A percentile compares a stretch with the other conserved stretches of the same genome.
These are phyloP conservation scores for Calonectria ilicicola DNA, from an alignment of 2,329 filamentous ascomycete species.

Conservation along the genomic window DNA sequence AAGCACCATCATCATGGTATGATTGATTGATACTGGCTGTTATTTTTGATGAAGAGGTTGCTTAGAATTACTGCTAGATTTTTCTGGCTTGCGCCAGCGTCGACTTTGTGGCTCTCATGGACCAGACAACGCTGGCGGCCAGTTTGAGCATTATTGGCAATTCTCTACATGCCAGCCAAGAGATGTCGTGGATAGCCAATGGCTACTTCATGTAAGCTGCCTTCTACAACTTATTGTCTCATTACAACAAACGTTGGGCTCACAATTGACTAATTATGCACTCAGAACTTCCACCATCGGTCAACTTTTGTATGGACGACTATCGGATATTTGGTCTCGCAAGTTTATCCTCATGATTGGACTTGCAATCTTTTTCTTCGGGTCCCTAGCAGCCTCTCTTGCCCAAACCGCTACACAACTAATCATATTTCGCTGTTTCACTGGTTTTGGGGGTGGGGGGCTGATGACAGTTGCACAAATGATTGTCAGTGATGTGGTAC, in stretches of 20 bases:
- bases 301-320: background rate
- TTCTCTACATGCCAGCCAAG: background rate
- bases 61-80: background rate
- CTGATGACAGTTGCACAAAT: background rate
- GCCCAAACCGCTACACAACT: background rate
- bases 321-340: background rate
- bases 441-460: background rate
- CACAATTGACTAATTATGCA: background rate
- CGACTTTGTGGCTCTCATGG: background rate
- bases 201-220: background rate
- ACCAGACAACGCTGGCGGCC: background rate
- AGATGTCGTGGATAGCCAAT: background rate
- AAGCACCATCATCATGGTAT: conserved; percentile 1
- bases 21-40: too few relatives aligned
- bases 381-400: background rate
- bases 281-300: background rate
- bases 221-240: background rate
- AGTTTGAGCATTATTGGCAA: conserved; percentile 1
- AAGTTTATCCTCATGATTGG: background rate
- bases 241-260: background rate
- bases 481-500: conserved; percentile 4
- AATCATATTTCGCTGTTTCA: background rate
- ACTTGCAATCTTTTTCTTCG: background rate
- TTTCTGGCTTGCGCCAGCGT: conserved; percentile 1
- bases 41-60: background rate